Evolutionary conservation across 2,329 filamentous ascomycete species (phyloP).

Genomic region (Delphinella strobiligena): DNA sequence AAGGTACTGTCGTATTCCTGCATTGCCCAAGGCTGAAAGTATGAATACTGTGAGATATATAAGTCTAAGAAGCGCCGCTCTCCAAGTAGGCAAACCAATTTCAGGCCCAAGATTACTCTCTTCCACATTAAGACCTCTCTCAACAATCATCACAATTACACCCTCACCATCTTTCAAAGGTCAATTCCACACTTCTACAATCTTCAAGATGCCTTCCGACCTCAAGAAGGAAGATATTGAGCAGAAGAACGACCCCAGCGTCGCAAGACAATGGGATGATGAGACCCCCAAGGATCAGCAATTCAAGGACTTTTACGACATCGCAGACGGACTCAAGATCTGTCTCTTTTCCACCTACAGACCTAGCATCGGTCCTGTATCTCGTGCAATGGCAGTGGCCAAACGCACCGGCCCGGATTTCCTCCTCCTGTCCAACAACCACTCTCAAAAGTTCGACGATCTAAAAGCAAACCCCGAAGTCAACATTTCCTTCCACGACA

Average conservation of each 20-base stretch:
- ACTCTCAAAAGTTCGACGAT: constrained; percentile 36
- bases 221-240: constrained; percentile 28
- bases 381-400: constrained; percentile 37
- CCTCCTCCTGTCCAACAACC: constrained; percentile 37
- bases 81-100: too few species aligned
- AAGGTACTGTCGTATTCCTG: too few species aligned
- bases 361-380: constrained; percentile 30
- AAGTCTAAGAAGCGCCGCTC: too few species aligned
- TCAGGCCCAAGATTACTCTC: too few species aligned
- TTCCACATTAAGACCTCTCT: too few species aligned
- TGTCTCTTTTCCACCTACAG: constrained; percentile 31
- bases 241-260: constrained; percentile 33
- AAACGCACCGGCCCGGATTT: constrained; percentile 46
- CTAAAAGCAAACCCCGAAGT: constrained; percentile 28
- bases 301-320: constrained; percentile 35
- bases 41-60: too few species aligned
- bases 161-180: too few species aligned
- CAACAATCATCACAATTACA: too few species aligned
- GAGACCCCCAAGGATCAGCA: constrained; percentile 30
- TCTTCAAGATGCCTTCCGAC: constrained; percentile 32
- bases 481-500: constrained; percentile 36
- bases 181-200: too few species aligned
- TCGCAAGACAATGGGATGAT: constrained; percentile 37
- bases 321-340: constrained; percentile 35
- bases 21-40: too few species aligned